Conservation (phyloP, 257 asterid genomes). For the Agastache rugosa region DNA sequence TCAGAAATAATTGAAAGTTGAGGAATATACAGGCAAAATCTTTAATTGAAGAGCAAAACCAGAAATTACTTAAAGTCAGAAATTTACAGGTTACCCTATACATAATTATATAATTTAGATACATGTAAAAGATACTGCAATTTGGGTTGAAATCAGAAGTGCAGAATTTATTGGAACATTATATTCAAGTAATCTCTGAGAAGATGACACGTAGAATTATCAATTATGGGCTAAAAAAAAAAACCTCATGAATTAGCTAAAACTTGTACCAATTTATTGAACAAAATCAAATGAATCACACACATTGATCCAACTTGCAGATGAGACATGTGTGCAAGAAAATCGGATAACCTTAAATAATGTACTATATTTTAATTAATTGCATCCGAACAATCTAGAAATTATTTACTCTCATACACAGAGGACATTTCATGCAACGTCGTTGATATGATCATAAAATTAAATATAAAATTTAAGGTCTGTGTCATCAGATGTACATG, state of each 20-base stretch:
- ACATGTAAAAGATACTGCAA: background rate
- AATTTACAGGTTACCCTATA: too few relatives aligned
- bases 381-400: slow-evolving; percentile 33
- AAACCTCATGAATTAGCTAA: background rate
- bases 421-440: slow-evolving; percentile 17
- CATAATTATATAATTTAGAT: background rate
- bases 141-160: slow-evolving; percentile 13
- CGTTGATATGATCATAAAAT: background rate
- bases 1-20: too few relatives aligned
- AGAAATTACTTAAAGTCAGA: too few relatives aligned
- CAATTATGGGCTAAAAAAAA: background rate
- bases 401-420: background rate
- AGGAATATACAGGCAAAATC: too few relatives aligned
- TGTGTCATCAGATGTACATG: background rate
- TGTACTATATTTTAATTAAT: background rate
- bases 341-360: slow-evolving; percentile 31
- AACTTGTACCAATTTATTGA: slow-evolving; percentile 37
- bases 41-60: too few relatives aligned
- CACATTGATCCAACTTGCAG: slow-evolving; percentile 32
- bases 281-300: slow-evolving; percentile 30
- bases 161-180: background rate
- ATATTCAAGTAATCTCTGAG: slow-evolving; percentile 10
- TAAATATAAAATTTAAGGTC: background rate
- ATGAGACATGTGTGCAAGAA: slow-evolving; percentile 6
- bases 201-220: slow-evolving; percentile 34